Evolutionary conservation across 2,329 filamentous ascomycete species (phyloP), one percentile per base, ranked within the genome.

Genomic region (Plenodomus biglobosus): DNA sequence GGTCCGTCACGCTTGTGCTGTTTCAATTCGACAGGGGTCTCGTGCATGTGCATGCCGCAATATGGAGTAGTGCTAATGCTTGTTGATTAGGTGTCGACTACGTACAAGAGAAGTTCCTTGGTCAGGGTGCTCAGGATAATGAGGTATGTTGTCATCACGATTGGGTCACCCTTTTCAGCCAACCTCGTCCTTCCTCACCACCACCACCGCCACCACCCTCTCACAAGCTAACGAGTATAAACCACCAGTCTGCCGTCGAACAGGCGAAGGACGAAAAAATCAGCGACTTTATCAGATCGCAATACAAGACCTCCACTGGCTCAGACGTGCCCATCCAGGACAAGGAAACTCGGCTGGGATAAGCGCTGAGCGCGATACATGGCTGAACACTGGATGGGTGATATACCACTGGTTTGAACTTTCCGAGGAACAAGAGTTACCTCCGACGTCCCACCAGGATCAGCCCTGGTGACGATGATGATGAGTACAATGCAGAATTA

Each of bases 191-290:
- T n/a, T n/a, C n/a, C n/a, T n/a, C n/a, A n/a, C n/a, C n/a, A n/a
- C n/a, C n/a, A n/a, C n/a, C n/a, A n/a, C n/a, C n/a, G n/a, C n/a
- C n/a, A n/a, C n/a, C n/a, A n/a, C n/a, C n/a, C n/a, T n/a, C n/a
- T n/a, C 22, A 24, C 22, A 24, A 24, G 18, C 35, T 17, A 27
- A n/a, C 27, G 4, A 15, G 20, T 17, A 7, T 4, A n/a, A 11
- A 20, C 4, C 3, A 16, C 22, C 42, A 77, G 70, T 74, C 69
- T 42, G 89, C 89, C 4, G 66, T 84, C 17, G 90, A 95, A 75
- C 89, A 95, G 74, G 87, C 86, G 61, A 92, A 92, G 76, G 90
- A 94, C 69, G 86, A 90, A 72, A 78, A 87, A 69, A 88, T 92
- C 60, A 84, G 82, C 21, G 86, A 90, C 69, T 85, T 81, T 69